phyloP scores from a whole-genome alignment of 2,329 filamentous ascomycete genomes.

The Phialocephala subalpina region DNA sequence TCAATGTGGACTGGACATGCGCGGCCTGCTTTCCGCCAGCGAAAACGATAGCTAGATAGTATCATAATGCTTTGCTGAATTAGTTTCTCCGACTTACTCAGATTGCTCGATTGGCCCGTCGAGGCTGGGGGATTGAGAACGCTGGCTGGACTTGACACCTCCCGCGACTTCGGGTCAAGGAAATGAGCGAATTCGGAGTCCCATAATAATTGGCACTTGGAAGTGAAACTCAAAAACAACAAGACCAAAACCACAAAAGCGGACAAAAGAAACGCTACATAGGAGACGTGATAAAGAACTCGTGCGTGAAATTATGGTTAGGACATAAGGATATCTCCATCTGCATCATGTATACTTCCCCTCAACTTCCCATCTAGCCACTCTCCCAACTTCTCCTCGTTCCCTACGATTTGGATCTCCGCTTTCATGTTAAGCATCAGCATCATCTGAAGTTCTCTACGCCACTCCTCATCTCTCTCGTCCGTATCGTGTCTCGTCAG shows the following conservation, averaged over 20 bases:
- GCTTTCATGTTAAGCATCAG: constrained; percentile 77
- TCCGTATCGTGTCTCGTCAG: constrained; percentile 52
- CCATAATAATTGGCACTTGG: neutral
- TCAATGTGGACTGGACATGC: no score
- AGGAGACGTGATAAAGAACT: neutral
- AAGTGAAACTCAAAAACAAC: neutral
- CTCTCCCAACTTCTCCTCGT: constrained; percentile 32
- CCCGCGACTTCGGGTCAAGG: neutral
- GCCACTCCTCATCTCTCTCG: constrained; percentile 49
- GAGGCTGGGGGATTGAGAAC: no score
- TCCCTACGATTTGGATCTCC: constrained; percentile 77
- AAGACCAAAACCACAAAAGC: neutral
- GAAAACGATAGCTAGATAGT: no score
- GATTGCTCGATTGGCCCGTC: no score
- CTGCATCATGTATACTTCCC: neutral
- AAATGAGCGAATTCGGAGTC: neutral
- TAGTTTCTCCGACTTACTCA: no score
- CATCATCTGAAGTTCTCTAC: constrained; percentile 74
- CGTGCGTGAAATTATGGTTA: neutral
- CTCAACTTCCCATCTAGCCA: constrained; percentile 42
- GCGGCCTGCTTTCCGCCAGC: no score
- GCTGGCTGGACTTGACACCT: neutral
- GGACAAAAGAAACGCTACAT: neutral
- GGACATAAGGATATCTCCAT: constrained; percentile 4
- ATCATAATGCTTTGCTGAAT: no score